These are phyloP conservation scores for Cladophialophora yegresii DNA, from an alignment of 2,329 filamentous ascomycete species.

Conservation along the genomic window DNA sequence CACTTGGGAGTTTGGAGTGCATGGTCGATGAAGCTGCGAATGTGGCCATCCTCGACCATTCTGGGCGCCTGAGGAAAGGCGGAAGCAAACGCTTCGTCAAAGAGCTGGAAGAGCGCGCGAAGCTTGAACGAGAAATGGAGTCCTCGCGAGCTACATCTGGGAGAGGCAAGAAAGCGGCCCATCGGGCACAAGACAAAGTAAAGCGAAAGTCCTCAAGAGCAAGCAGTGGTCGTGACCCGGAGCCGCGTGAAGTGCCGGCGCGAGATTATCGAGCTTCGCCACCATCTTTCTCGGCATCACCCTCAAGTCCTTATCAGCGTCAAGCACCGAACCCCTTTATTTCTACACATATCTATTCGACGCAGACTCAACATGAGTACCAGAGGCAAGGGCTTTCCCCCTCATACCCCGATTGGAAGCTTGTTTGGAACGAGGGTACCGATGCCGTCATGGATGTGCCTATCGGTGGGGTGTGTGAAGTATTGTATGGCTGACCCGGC, in stretches of 20 bases:
- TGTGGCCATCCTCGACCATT: slow-evolving; percentile 76
- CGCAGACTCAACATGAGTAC: slow-evolving; percentile 3
- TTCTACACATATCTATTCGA: neutral
- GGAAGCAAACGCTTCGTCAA: slow-evolving; percentile 43
- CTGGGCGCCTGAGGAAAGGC: slow-evolving; percentile 58
- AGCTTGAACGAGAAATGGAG: slow-evolving; percentile 44
- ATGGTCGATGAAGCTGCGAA: slow-evolving; percentile 88
- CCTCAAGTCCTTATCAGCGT: neutral
- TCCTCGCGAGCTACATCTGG: slow-evolving; percentile 44
- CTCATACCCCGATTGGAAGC: slow-evolving; percentile 66
- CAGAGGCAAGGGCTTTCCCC: slow-evolving; percentile 1
- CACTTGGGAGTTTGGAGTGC: slow-evolving; percentile 77
- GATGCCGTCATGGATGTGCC: slow-evolving; percentile 98
- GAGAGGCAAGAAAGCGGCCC: slow-evolving; percentile 6
- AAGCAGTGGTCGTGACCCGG: neutral
- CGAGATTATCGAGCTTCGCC: neutral
- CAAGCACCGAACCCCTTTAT: slow-evolving; percentile 17
- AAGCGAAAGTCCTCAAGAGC: slow-evolving; percentile 21
- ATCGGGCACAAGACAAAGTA: slow-evolving; percentile 37
- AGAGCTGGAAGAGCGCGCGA: slow-evolving; percentile 26
- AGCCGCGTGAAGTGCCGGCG: slow-evolving; percentile 12
- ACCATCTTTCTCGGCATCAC: neutral
- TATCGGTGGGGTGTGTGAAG: slow-evolving; percentile 89
- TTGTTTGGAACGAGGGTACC: slow-evolving; percentile 86
- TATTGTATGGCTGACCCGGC: slow-evolving; percentile 70